phyloP scores from a whole-genome alignment of 2,329 filamentous ascomycete species.

The Amphichorda felina region DNA sequence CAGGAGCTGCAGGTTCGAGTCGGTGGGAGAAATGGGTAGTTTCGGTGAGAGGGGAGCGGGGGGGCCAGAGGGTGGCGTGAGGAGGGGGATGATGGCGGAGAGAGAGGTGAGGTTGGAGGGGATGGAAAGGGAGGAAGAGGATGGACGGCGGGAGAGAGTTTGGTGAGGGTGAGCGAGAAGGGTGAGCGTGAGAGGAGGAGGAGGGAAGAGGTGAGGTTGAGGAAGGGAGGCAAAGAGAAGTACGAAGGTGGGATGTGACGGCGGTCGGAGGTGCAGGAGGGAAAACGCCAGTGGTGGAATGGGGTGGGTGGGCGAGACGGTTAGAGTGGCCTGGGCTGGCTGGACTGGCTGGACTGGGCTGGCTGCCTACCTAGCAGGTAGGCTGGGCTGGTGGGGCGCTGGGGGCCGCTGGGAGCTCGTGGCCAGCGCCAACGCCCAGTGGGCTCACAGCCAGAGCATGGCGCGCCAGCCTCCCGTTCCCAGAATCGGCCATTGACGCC shows the following conservation, averaged over 20 bases:
- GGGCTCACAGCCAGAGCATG: too few relatives aligned
- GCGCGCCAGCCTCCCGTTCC: too few relatives aligned
- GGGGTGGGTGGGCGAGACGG: too few relatives aligned
- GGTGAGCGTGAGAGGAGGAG: conserved; percentile 7
- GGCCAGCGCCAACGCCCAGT: too few relatives aligned
- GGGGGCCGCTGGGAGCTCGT: too few relatives aligned
- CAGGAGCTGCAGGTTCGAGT: not conserved
- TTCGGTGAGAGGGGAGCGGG: conserved; percentile 9
- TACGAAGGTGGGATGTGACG: not conserved
- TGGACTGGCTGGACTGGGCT: too few relatives aligned
- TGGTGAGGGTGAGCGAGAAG: conserved; percentile 8
- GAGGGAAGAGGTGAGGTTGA: conserved; percentile 3
- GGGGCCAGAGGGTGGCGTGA: too few relatives aligned
- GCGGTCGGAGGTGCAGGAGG: conserved; percentile 5
- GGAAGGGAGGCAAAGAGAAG: conserved; percentile 7
- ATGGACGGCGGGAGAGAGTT: conserved; percentile 6
- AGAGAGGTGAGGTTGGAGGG: conserved; percentile 6
- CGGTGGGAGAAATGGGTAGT: conserved; percentile 6
- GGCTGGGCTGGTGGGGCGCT: too few relatives aligned
- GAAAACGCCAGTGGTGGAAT: too few relatives aligned
- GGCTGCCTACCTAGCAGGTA: too few relatives aligned
- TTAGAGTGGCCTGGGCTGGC: too few relatives aligned
- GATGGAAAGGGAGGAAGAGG: conserved; percentile 5
- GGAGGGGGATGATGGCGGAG: conserved; percentile 5
- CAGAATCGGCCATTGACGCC: too few relatives aligned